Base-by-base conservation (phyloP, 2,329 filamentous ascomycete genomes). In the Xylariales sp. region DNA sequence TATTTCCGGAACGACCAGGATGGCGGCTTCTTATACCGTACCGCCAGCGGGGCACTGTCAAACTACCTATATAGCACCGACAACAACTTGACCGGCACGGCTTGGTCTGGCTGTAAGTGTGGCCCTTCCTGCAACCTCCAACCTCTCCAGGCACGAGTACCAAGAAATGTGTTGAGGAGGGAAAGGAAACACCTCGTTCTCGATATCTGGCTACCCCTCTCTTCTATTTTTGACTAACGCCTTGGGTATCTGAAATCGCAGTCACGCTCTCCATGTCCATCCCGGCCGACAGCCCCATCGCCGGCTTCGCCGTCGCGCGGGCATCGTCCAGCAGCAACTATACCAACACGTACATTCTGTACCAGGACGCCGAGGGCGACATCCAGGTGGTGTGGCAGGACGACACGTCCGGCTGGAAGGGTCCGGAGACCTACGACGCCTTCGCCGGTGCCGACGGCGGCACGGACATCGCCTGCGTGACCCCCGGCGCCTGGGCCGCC, bases 201-300 rank as follows among this genome's bases (percentile, higher is more conserved):
- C n/a, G n/a, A n/a, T n/a, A n/a, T n/a, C n/a, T n/a, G n/a, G n/a
- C n/a, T n/a, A n/a, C n/a, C n/a, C n/a, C n/a, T n/a, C n/a, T n/a
- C n/a, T n/a, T n/a, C n/a, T n/a, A n/a, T n/a, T n/a, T n/a, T n/a
- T n/a, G n/a, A n/a, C n/a, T n/a, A n/a, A n/a, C n/a, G n/a, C n/a
- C n/a, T n/a, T n/a, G n/a, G n/a, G n/a, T n/a, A n/a, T n/a, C 65
- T 12, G 42, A 51, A 17, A 45, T 43, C 17, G 62, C 59, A 38
- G 68, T 74, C 34, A 12, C 29, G 8, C 21, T 33, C 4, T 33
- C 34, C 25, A 19, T 30, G 17, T 12, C 14, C 7, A 33, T 51
- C 7, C 44, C 47, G 15, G 44, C 37, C 10, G 32, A 37, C 19
- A 34, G 47, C 7, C 32, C 48, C 12, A 41, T 53, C n/a, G 50